Base-by-base conservation (phyloP, 306 rosid genomes). In the Alnus rubra region DNA sequence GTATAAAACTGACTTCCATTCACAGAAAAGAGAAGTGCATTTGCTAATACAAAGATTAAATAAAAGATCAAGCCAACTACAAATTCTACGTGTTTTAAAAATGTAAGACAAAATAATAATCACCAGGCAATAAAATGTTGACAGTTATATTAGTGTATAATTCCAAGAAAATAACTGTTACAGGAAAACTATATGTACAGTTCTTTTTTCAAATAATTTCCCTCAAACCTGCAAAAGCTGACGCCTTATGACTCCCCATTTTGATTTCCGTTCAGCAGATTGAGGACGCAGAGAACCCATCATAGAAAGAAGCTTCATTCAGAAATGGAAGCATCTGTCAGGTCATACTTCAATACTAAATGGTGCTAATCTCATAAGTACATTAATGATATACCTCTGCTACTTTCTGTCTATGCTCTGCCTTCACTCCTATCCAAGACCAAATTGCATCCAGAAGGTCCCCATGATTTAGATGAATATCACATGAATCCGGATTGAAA, bases 271-370 rank as follows among this genome's bases (percentile, higher is more conserved):
- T 81, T 87, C 89, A 60, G 97, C 76, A 73, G 97, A 92, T 82
- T 91, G 97, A 77, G 98, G 98, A 70, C 97, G 97, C 86, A 94
- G 87, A 59, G 95, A 94, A 82, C 91, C 91, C 98, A 92, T 88
- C 92, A 94, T 83, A 39, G 93, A 90, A 80, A 92, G 98, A 78
- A 94, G 93, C 98, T 94, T 81, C 84, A 80, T 68, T 65, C 79
- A 86, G 59, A 80, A 82, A 84, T 73, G 76, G 62, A 50, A 80
- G 71, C 71, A 45, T 52, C 49, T 28, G 78, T 82, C 67, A 86
- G 83, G 55, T 73, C 82, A 81, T 50, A 81, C 71, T 82, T 28
- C 58, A 71, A 54, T 45, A 71, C 47, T 74, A 63, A 53, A 47
- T 50, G 67, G 71, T 69, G 68, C 53, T 76, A 48, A 69, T 75